A percentile compares a stretch with the other conserved stretches of the same genome.
phyloP scores from a whole-genome alignment of 2,329 filamentous ascomycete genomes.

The Ceratocystis smalleyi region DNA sequence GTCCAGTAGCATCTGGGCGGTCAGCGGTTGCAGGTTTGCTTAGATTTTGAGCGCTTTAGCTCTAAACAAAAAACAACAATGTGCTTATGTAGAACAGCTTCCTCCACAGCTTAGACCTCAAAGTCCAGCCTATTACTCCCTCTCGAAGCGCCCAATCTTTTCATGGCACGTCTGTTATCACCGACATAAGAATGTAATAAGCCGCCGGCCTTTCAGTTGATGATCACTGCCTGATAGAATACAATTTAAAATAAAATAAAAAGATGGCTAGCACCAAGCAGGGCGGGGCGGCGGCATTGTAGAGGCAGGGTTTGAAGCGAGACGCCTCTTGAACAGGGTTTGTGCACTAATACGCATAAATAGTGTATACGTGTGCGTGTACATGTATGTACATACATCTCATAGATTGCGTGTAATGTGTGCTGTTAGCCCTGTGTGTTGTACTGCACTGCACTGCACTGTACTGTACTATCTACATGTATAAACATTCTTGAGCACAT shows the following conservation, averaged over 20 bases:
- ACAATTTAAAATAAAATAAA: not conserved
- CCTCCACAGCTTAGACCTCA: not conserved
- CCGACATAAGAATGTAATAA: not conserved
- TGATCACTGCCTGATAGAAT: not conserved
- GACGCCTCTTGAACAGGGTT: not conserved
- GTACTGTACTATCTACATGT: not conserved
- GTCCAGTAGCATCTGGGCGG: too few relatives aligned
- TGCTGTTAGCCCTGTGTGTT: not conserved
- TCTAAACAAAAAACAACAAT: too few relatives aligned
- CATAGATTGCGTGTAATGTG: not conserved
- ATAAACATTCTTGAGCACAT: not conserved
- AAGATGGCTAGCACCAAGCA: not conserved
- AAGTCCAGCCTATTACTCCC: not conserved
- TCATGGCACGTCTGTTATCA: not conserved
- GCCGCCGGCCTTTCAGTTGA: not conserved
- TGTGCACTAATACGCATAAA: not conserved
- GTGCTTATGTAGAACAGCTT: too few relatives aligned
- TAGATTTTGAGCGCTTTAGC: too few relatives aligned
- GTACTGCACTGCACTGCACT: not conserved
- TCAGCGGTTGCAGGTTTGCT: too few relatives aligned
- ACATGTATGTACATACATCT: not conserved
- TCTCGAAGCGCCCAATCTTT: not conserved
- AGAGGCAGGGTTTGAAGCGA: not conserved
- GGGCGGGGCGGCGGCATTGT: not conserved
- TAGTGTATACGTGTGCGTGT: not conserved